Base-by-base conservation (phyloP, 208 protist species). In the Phytomonas sp. region DNA sequence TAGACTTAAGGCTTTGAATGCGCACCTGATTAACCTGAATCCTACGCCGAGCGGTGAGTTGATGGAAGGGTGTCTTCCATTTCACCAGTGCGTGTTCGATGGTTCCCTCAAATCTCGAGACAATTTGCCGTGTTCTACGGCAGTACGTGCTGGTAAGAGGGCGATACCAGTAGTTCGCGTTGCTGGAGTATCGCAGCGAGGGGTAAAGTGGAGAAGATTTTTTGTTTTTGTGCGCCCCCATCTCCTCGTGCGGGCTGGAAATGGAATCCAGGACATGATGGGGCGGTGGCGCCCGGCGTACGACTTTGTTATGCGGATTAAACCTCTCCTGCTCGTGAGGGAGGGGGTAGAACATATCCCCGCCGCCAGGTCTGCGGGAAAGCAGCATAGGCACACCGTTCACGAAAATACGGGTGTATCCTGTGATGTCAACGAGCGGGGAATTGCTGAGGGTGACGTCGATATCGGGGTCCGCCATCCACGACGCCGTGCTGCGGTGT, bases 331-430 rank as follows among this genome's bases (percentile, higher is more conserved):
- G 52, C 66, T 92, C 87, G 66, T 91, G 84, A 12, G 90, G 87
- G 62, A 95, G 76, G 11, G 83, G 80, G 66, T 89, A 92, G 73
- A 96, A 96, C 75, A 94, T 85, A 63, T 93, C 88, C 4, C 91
- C 88, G 0, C 91, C 91, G 5, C 91, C 91, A 0, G 88, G 88
- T 5, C 83, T 76, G 10, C 78, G 79, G 2, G 88, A 88, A 14
- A 96, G 56, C 31, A 96, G 71, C 45, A 85, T 76, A 0, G 91
- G 86, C 26, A 93, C 40, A 0, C 91, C 91, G 67, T 96, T 96
- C 29, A 94, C 71, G 59, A 82, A 87, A 42, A 96, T 84, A 60
- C 85, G 77, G 10, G 71, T 79, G 75, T 93, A 94, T 11, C 45
- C 30, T 73, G 60, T 1, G 40, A 29, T 14, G 49, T 63, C 30